Conservation (phyloP, 2,329 filamentous ascomycete species). For the Xylaria sp. region DNA sequence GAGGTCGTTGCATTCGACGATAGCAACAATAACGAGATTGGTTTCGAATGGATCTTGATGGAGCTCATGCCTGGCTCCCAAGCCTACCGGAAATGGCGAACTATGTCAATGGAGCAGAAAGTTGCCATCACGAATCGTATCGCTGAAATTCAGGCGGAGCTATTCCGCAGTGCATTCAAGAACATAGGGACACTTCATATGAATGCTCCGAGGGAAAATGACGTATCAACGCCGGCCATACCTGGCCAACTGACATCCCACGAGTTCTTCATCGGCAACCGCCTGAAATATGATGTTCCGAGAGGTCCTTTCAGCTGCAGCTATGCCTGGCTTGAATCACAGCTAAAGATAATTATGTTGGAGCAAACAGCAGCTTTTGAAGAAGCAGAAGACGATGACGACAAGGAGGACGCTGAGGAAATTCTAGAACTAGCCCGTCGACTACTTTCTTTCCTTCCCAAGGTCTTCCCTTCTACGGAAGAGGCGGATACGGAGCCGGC, state of each 20-base stretch:
- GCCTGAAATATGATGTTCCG: constrained; percentile 4
- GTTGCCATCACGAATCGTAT: not conserved
- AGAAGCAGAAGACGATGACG: not conserved
- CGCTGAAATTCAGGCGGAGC: constrained; percentile 10
- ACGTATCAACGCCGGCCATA: not conserved
- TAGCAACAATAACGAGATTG: constrained; percentile 12
- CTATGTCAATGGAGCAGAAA: constrained; percentile 10
- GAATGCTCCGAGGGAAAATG: not conserved
- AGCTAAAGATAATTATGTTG: not conserved
- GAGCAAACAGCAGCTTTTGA: not conserved
- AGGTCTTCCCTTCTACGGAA: not conserved
- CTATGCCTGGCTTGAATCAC: constrained; percentile 4
- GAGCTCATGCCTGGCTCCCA: constrained; percentile 12
- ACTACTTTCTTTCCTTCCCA: constrained; percentile 5
- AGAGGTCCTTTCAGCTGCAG: constrained; percentile 12
- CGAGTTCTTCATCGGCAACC: constrained; percentile 8
- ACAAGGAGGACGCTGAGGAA: constrained; percentile 11
- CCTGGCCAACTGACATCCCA: not conserved
- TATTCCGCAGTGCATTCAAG: constrained; percentile 3
- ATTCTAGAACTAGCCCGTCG: not conserved
- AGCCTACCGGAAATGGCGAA: constrained; percentile 5
- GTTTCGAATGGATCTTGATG: constrained; percentile 19
- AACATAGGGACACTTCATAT: constrained; percentile 8
- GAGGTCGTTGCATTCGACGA: constrained; percentile 15
- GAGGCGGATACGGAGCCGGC: not conserved